phyloP scores from a whole-genome alignment of 495 filamentous ascomycete species.

The Monascus purpureus region DNA sequence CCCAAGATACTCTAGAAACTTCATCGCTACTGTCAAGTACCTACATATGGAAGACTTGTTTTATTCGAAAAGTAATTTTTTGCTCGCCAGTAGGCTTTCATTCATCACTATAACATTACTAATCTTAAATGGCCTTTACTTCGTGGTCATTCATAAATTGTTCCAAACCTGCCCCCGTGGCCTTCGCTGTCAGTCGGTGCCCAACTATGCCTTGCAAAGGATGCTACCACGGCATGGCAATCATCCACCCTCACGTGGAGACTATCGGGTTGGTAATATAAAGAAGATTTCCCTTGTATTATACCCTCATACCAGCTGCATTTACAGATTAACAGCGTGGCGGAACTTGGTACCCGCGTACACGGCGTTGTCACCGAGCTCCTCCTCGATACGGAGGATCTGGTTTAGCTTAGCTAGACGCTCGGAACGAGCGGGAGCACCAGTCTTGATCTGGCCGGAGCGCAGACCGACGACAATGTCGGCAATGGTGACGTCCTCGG shows the following conservation, averaged over 20 bases:
- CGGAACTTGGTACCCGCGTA: conserved; percentile 90
- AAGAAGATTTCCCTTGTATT: not conserved
- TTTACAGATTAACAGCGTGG: conserved; percentile 74
- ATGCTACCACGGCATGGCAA: not conserved
- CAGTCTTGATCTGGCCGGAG: conserved; percentile 97
- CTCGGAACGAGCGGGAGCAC: conserved; percentile 90
- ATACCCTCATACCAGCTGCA: conserved; percentile 13
- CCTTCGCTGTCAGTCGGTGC: not conserved
- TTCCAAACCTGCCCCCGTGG: not conserved
- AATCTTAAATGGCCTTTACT: too few relatives aligned
- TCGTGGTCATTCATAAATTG: too few relatives aligned
- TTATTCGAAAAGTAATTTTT: too few relatives aligned
- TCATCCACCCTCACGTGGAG: too few relatives aligned
- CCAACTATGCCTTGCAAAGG: not conserved
- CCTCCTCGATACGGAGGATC: conserved; percentile 99
- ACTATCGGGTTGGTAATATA: too few relatives aligned
- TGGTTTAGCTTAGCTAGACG: conserved; percentile 99
- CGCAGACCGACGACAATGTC: conserved; percentile 95
- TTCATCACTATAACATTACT: too few relatives aligned
- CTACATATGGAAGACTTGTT: too few relatives aligned
- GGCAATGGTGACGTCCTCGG: conserved; percentile 97
- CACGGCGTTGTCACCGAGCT: conserved; percentile 81
- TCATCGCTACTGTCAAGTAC: too few relatives aligned
- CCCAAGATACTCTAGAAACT: too few relatives aligned
- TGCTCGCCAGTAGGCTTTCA: too few relatives aligned